Conservation (phyloP, 2,329 filamentous ascomycete species). For the Ascomycota sp. region DNA sequence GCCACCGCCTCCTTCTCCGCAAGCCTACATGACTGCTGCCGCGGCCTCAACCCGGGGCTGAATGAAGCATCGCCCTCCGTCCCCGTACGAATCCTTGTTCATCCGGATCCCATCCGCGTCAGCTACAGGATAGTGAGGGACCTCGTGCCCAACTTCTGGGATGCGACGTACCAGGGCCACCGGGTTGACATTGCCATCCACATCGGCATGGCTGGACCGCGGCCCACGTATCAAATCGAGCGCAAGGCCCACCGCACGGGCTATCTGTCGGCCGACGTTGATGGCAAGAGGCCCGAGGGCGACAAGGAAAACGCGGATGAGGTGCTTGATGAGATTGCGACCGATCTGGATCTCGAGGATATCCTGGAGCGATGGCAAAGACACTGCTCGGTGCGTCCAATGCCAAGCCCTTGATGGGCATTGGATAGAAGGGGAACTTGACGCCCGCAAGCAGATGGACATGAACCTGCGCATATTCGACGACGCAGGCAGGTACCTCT, state of each 20-base stretch:
- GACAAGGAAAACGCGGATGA: conserved; percentile 30
- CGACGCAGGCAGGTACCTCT: conserved; percentile 53
- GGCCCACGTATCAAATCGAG: conserved; percentile 50
- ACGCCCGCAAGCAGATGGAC: conserved; percentile 10
- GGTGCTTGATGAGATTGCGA: conserved; percentile 32
- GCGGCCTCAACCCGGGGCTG: too few relatives aligned
- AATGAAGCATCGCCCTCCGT: conserved; percentile 3
- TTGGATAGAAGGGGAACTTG: too few relatives aligned
- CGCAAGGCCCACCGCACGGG: conserved; percentile 48
- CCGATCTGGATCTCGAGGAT: conserved; percentile 35
- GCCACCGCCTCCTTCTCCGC: too few relatives aligned
- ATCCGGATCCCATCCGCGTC: conserved; percentile 48
- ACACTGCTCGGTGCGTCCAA: conserved; percentile 29
- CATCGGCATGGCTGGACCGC: conserved; percentile 56
- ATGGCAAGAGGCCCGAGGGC: conserved; percentile 36
- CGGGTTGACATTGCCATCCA: conserved; percentile 50
- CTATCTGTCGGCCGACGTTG: conserved; percentile 52
- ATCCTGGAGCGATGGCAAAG: conserved; percentile 34
- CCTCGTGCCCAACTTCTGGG: conserved; percentile 43
- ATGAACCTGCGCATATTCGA: conserved; percentile 38
- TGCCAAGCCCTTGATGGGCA: too few relatives aligned
- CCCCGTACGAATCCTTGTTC: conserved; percentile 41
- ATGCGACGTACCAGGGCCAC: conserved; percentile 11
- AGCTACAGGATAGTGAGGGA: conserved; percentile 46
- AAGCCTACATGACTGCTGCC: too few relatives aligned